Base-by-base conservation (phyloP, 1,284 basidiomycete species). In the Sporisorium graminicola region DNA sequence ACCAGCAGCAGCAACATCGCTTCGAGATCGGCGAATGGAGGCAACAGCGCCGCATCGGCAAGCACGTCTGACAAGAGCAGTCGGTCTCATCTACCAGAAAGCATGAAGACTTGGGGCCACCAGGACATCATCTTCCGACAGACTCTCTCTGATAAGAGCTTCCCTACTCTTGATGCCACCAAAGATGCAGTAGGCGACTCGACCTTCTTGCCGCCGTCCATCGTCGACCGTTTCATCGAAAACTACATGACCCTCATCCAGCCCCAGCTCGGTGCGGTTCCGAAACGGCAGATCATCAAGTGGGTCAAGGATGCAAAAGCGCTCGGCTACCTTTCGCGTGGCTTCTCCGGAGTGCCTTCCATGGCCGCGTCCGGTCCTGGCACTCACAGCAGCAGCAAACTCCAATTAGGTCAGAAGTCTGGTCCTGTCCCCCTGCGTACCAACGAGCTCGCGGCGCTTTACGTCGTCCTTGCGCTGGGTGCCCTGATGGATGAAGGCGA, bases 171-270 rank as follows among this genome's bases (percentile, higher is more conserved):
- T 26, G 66, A 73, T 47, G 73, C 64, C 13, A 47, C 43, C 37
- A 73, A 73, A n/a, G 65, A 69, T 29, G 47, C 56, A 4, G 61
- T 73, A 2, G 74, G 74, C 20, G 74, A 77, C 29, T 73, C 70
- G 16, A 77, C 70, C 35, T 77, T 73, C 33, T 42, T 77, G 50
- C 74, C 69, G 3, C 74, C 70, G 2, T 69, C 65, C 9, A 69
- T 77, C 57, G 74, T 77, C 26, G 70, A 77, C n/a, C 74, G 74
- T 18, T 73, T 77, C 60, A 60, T 73, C 53, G 66, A 77, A n/a
- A 77, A 77, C 57, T 77, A 73, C 54, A 68, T 73, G 69, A 67
- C 58, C 2, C 63, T 77, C 33, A 70, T 77, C 51, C 74, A 77
- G 49, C 74, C 74, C 13, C 70, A 73, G 63, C 43, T 77, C 14